Base-by-base conservation (phyloP, 2,329 filamentous ascomycete genomes). In the Fusarium sp. region DNA sequence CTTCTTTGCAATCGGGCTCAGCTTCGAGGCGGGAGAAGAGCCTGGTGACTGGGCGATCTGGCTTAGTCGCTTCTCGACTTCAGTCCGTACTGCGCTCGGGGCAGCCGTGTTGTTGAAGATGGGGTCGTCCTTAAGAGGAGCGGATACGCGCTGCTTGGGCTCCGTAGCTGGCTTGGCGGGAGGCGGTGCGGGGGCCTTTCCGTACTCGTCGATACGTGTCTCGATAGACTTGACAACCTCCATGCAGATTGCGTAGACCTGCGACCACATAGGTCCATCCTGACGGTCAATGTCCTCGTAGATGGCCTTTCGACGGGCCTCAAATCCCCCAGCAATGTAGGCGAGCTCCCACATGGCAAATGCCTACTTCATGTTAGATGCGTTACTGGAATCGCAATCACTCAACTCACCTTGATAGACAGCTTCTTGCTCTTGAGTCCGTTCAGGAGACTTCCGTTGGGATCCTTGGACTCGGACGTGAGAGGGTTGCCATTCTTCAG, bases 261-360 rank as follows among this genome's bases (percentile, higher is more conserved):
- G 95, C 10, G 91, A 91, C 94, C 95, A 98, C 75, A 94, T 92
- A 1, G 94, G 89, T 0, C 93, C 94, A 52, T 92, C 93, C 64
- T 91, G 90, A 69, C 95, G 93, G 76, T 97, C 94, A 71, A 98
- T 94, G 76, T 98, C 96, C 67, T 92, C 91, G 82, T 94, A 98
- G 65, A 98, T 94, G 22, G 91, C 90, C 81, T 93, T 94, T 62
- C 96, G 90, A 37, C 95, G 91, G n/a, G 91, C 88, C 18, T 92
- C 88, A 72, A 93, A 95, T 64, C 91, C 89, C 66, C 93, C 89
- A 41, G 94, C 92, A 76, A 98, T 97, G 65, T 94, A 88, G 33
- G 91, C 91, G 31, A 98, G 86, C 80, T 98, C 96, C 95, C 95
- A 98, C 82, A 97, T 93, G 18, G 96, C 95, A 81, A 97, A 97